phyloP scores from a whole-genome alignment of 2,329 filamentous ascomycete species.

The Lizonia empirigonia region DNA sequence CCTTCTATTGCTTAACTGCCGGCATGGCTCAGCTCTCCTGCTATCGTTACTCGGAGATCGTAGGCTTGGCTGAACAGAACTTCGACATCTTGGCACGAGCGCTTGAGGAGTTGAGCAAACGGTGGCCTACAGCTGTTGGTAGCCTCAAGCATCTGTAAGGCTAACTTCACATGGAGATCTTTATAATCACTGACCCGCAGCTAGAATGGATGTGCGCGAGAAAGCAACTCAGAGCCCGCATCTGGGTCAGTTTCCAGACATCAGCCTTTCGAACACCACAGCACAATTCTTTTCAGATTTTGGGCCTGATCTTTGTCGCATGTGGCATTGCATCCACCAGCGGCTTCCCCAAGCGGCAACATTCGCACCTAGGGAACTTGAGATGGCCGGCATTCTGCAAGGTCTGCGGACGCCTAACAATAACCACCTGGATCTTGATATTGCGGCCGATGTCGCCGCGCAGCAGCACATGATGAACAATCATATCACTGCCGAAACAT shows the following conservation, averaged over 20 bases:
- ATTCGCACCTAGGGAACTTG: slow-evolving; percentile 33
- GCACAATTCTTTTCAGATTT: slow-evolving; percentile 41
- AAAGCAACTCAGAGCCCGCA: slow-evolving; percentile 36
- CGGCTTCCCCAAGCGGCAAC: slow-evolving; percentile 25
- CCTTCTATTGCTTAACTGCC: slow-evolving; percentile 51
- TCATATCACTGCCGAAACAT: slow-evolving; percentile 18
- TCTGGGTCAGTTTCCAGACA: slow-evolving; percentile 36
- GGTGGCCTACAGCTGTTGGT: slow-evolving; percentile 42
- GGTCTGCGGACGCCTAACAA: slow-evolving; percentile 34
- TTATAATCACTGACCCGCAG: neutral
- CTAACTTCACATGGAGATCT: no score
- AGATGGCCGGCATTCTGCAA: slow-evolving; percentile 42
- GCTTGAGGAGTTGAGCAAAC: slow-evolving; percentile 38
- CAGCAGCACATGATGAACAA: slow-evolving; percentile 27
- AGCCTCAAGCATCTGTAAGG: slow-evolving; percentile 37
- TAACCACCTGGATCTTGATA: slow-evolving; percentile 28
- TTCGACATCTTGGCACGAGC: slow-evolving; percentile 35
- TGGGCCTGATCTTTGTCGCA: slow-evolving; percentile 40
- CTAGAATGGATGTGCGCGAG: slow-evolving; percentile 38
- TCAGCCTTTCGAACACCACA: slow-evolving; percentile 32
- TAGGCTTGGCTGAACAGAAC: slow-evolving; percentile 36
- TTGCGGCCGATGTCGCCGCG: slow-evolving; percentile 16
- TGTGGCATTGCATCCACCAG: slow-evolving; percentile 36
- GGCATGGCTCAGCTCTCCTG: slow-evolving; percentile 50
- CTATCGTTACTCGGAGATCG: slow-evolving; percentile 44